Evolutionary conservation across 2,329 filamentous ascomycete genomes (phyloP).

Genomic region (Colletotrichum tropicale): DNA sequence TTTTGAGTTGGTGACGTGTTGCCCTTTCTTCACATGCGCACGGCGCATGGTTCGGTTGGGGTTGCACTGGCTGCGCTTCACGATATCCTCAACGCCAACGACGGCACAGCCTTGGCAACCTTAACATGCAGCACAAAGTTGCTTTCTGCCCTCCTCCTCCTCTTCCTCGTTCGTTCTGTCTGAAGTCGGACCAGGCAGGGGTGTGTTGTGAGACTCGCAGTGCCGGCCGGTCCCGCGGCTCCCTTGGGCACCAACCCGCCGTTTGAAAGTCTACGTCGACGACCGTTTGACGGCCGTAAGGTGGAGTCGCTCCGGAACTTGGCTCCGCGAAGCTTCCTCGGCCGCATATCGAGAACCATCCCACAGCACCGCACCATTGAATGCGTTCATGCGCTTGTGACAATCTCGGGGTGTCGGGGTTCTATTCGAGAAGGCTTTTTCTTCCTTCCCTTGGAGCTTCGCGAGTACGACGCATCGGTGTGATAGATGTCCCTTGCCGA

Average conservation of each 20-base stretch:
- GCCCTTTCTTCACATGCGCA: slow-evolving; percentile 10
- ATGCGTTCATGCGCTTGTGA: not conserved
- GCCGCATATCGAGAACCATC: not conserved
- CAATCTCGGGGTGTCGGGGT: not conserved
- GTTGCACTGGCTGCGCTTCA: not conserved
- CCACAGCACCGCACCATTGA: not conserved
- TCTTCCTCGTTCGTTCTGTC: not conserved
- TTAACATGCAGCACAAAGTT: not conserved
- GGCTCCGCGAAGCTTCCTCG: not conserved
- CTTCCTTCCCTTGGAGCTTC: not conserved
- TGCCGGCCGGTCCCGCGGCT: not conserved
- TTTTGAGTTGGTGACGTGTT: slow-evolving; percentile 15
- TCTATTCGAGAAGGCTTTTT: not conserved
- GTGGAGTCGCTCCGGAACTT: not conserved
- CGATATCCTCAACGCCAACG: not conserved
- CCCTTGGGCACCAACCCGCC: not conserved
- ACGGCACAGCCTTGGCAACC: not conserved
- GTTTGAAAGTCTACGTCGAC: not conserved
- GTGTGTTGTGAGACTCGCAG: not conserved
- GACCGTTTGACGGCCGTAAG: not conserved
- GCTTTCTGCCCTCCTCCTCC: not conserved
- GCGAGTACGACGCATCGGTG: not conserved
- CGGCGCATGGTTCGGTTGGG: not conserved
- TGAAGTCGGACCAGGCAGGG: not conserved
- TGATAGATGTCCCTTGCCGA: not conserved